phyloP scores from a whole-genome alignment of 2,329 filamentous ascomycete species.

The Didymella glomerata region DNA sequence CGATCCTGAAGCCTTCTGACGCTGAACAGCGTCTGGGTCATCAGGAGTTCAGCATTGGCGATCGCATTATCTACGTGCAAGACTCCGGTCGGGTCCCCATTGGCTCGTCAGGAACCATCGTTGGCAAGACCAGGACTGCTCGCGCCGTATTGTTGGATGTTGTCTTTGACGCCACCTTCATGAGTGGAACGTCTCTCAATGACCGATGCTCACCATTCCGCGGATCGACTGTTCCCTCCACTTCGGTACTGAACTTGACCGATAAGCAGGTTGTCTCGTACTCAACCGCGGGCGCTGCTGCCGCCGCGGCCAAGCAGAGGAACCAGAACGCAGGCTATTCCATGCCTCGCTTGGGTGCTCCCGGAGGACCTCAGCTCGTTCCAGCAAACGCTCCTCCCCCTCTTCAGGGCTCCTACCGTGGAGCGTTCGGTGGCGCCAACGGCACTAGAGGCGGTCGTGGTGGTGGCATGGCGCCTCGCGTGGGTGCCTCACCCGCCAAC shows the following conservation, averaged over 20 bases:
- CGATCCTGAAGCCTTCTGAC: slow-evolving; percentile 90
- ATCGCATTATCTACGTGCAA: slow-evolving; percentile 91
- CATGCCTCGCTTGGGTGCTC: slow-evolving; percentile 64
- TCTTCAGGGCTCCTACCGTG: slow-evolving; percentile 66
- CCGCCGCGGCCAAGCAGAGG: slow-evolving; percentile 63
- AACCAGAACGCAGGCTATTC: slow-evolving; percentile 62
- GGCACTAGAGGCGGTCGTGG: slow-evolving; percentile 52
- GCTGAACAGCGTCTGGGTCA: slow-evolving; percentile 91
- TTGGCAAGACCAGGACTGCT: slow-evolving; percentile 88
- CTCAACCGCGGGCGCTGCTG: slow-evolving; percentile 66
- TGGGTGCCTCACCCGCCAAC: slow-evolving; percentile 36
- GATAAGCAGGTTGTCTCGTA: slow-evolving; percentile 79
- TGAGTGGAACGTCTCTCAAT: slow-evolving; percentile 93
- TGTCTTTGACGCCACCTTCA: slow-evolving; percentile 93
- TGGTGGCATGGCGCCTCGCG: slow-evolving; percentile 47
- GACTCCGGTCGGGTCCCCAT: slow-evolving; percentile 95
- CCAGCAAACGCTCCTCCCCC: slow-evolving; percentile 65
- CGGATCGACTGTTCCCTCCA: slow-evolving; percentile 86
- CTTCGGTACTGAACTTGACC: slow-evolving; percentile 88
- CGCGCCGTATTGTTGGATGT: slow-evolving; percentile 86
- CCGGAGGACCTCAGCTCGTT: slow-evolving; percentile 66
- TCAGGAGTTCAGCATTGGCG: slow-evolving; percentile 84
- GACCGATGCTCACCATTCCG: slow-evolving; percentile 92
- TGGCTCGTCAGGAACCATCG: slow-evolving; percentile 88
- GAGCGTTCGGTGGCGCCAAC: slow-evolving; percentile 61